Evolutionary conservation across 495 filamentous ascomycete genomes (phyloP), one percentile per base, ranked within the genome.

Genomic region (Cairneyella variabilis): DNA sequence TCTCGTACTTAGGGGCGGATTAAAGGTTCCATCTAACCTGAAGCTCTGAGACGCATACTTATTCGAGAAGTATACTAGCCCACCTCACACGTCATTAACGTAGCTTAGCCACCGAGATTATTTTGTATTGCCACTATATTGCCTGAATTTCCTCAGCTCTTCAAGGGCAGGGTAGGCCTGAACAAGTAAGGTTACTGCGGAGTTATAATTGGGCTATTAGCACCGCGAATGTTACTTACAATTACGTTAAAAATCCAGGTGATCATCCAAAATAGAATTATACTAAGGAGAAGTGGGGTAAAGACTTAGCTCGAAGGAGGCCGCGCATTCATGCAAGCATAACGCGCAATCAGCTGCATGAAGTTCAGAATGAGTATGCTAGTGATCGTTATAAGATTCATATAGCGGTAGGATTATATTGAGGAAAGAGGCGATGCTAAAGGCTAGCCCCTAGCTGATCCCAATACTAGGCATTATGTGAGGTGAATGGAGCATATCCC

Each of bases 141-240:
- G 21, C 41, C 41, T 44, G 21, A 44, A 44, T 44, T 44, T 44
- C 41, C 41, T 44, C 16, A 44, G 41, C 21, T 44, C 41, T 44
- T 44, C 21, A 44, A 44, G 16, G 21, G 21, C 26, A 44, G 41
- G 5, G 21, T 44, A 44, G 5, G 3, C 41, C 5, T n/a, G n/a
- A n/a, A n/a, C n/a, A 44, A 44, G 5, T 25, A 44, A 44, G 5
- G 41, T 44, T 44, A 21, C 41, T 44, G 21, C 16, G 21, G 21
- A 44, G 41, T 44, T n/a, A 21, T 44, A 21, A 21, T 44, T 22
- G 5, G 5, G 26, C 5, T 44, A 1, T 44, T 44, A 44, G 5
- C 21, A 3, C 41, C 41, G 41, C 17, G 5, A 44, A 44, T 44
- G 21, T 44, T 44, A 44, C 41, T 44, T 25, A 44, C 26, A 44